Evolutionary conservation across 495 filamentous ascomycete genomes (phyloP), one percentile per base, ranked within the genome.

Genomic region (Pyronema omphalodes): DNA sequence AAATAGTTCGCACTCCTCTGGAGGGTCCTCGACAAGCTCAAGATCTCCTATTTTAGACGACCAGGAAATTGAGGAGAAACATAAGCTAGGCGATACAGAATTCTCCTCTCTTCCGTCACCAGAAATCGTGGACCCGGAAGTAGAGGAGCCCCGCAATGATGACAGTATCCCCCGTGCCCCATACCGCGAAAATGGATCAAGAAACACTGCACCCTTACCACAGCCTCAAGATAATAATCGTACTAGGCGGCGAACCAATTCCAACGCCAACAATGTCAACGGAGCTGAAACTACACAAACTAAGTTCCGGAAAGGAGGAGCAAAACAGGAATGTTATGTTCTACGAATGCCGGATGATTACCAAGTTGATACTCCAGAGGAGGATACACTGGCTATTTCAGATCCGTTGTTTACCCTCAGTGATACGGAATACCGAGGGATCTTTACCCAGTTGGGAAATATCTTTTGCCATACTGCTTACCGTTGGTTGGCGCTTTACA

Each of bases 401-500:
- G 44, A 47, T 17, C 48, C 48, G 9, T n/a, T 51, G 12, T 40
- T 19, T 14, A 53, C 51, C 6, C 51, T 53, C 6, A 9, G 11
- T 14, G 9, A 40, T 37, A 5, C 1, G 14, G 51, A 53, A 35
- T 53, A 53, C 33, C 11, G 19, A 19, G 35, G 19, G n/a, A 44
- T 53, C 11, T 53, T 53, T 43, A 19, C 34, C 11, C 14, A 19
- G 37, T 14, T 53, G 1, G 23, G 23, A 9, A 18, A n/a, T 19
- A 34, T 17, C 34, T 53, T 53, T 14, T 53, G 51, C 51, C 8
- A 18, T 11, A 29, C 51, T 35, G n/a, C 51, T 34, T 56, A 53
- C 46, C 35, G 46, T 12, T 56, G 54, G 54, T 33, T 56, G 11
- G 9, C 36, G 17, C 46, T 11, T 11, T 56, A 51, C 45, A 51